A percentile compares a stretch with the other conserved stretches of the same genome.
These are phyloP conservation scores for Bruguiera hainesii DNA, from an alignment of 441 rosid species.

Conservation along the genomic window DNA sequence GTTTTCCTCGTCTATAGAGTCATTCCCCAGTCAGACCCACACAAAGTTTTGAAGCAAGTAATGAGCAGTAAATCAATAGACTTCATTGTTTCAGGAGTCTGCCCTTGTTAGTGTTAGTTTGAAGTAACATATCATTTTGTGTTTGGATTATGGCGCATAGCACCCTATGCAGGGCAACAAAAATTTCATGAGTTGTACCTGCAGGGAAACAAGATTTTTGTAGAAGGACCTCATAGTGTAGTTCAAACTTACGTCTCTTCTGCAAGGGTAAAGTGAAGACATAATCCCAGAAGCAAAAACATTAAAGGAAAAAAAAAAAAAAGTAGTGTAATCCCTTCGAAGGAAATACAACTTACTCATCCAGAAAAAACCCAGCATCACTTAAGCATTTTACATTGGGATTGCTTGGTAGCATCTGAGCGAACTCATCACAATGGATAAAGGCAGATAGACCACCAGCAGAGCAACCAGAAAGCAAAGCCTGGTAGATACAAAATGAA, in stretches of 20 bases:
- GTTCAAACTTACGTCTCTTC: slow-evolving; percentile 61
- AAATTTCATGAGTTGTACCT: slow-evolving; percentile 36
- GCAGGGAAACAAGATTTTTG: slow-evolving; percentile 51
- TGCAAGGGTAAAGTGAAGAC: slow-evolving; percentile 24
- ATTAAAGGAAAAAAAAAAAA: not conserved
- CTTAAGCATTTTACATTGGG: slow-evolving; percentile 80
- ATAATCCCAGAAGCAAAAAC: slow-evolving; percentile 1
- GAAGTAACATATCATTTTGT: too few species aligned
- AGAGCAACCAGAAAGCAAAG: slow-evolving; percentile 90
- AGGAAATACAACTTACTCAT: slow-evolving; percentile 43
- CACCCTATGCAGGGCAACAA: not conserved
- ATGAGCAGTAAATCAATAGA: not conserved
- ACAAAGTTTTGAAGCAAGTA: not conserved
- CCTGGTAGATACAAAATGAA: slow-evolving; percentile 34
- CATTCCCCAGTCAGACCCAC: not conserved
- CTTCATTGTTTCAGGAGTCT: not conserved
- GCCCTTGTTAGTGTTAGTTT: not conserved
- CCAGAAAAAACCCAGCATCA: slow-evolving; percentile 91
- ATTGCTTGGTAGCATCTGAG: slow-evolving; percentile 40
- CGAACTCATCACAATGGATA: slow-evolving; percentile 70
- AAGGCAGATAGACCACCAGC: slow-evolving; percentile 87
- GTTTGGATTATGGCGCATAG: too few species aligned
- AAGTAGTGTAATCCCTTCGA: not conserved
- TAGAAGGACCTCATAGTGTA: slow-evolving; percentile 65
- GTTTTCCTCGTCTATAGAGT: not conserved